Evolutionary conservation across 202 grass and related monocot species (phyloP), one percentile per base, ranked within the genome.

Genomic region (Carex arenaria): DNA sequence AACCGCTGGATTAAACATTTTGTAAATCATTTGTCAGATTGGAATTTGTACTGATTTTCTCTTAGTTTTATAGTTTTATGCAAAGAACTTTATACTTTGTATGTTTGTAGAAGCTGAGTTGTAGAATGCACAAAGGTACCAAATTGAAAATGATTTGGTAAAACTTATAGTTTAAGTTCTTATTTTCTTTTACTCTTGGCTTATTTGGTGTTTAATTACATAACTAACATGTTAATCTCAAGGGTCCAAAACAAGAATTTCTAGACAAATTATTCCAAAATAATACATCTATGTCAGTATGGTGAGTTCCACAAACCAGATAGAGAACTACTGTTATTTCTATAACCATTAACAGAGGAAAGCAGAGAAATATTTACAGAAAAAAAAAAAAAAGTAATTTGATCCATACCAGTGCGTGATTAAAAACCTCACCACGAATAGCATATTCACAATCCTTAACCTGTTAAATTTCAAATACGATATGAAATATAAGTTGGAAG

Each of bases 381-480:
- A 72, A 4, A 64, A 47, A 28, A 69, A 49, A 75, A 4, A 26
- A 34, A 3, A 34, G 3, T 30, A 73, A 53, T 64, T 64, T 11
- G 5, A 40, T 7, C 38, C 81, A 20, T 82, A 93, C 91, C 86
- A 79, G 64, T 4, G 91, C 86, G 64, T 81, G 47, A 72, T 56
- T 85, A 19, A 61, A 31, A 1, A 91, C 89, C 72, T 89, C 84
- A 36, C 91, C 91, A 60, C 89, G 84, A 18, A 87, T 78, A 9
- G 83, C 86, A 54, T 89, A 91, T 69, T 61, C 64, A 56, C 81
- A 83, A 28, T 66, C 34, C 86, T 78, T 90, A 69, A 93, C 82
- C 91, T 93, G 38, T 10, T 61, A 85, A 79, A 14, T 13, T 65
- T 60, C 61, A 20, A 20, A 15, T n/a, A 49, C 20, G 3, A 64